Percentiles rank a stretch among this genome's conserved stretches.
Evolutionary conservation across 768 basidiomycete species (phyloP).

Genomic region (Mycena floridula): DNA sequence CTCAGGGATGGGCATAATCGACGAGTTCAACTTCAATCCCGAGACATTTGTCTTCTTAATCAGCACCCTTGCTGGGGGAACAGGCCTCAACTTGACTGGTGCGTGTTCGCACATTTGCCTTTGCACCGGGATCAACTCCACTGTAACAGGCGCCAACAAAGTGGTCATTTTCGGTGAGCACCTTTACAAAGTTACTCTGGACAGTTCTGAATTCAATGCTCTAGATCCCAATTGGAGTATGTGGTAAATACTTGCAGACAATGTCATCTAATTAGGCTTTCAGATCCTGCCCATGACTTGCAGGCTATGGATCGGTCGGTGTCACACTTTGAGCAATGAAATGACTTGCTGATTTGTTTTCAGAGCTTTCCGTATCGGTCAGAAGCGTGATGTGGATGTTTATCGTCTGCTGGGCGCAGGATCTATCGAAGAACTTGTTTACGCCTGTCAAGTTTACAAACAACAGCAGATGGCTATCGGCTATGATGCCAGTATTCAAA

Average conservation of each 20-base stretch:
- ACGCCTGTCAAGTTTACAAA: conserved; percentile 87
- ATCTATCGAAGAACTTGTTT: conserved; percentile 83
- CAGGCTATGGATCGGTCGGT: conserved; percentile 89
- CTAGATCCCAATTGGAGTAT: conserved; percentile 93
- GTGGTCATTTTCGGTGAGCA: conserved; percentile 79
- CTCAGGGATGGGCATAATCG: conserved; percentile 81
- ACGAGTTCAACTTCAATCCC: conserved; percentile 71
- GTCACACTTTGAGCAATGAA: too few species aligned
- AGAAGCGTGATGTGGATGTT: conserved; percentile 79
- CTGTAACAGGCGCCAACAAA: too few species aligned
- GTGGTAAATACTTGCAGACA: conserved; percentile 20
- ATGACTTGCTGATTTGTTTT: conserved; percentile 25
- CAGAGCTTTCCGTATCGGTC: conserved; percentile 86
- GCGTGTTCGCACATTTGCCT: neutral
- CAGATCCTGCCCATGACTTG: conserved; percentile 92
- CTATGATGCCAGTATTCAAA: conserved; percentile 79
- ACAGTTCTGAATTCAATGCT: conserved; percentile 2
- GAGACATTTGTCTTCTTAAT: conserved; percentile 79
- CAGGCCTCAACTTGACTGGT: conserved; percentile 80
- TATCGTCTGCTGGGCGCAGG: conserved; percentile 83
- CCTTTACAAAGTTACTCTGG: too few species aligned
- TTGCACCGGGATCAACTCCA: too few species aligned
- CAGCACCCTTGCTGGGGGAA: conserved; percentile 88
- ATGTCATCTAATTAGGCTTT: conserved; percentile 2
- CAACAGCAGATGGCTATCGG: conserved; percentile 93